Conservation (phyloP, 2,329 filamentous ascomycete genomes). For the Aspergillus jensenii region DNA sequence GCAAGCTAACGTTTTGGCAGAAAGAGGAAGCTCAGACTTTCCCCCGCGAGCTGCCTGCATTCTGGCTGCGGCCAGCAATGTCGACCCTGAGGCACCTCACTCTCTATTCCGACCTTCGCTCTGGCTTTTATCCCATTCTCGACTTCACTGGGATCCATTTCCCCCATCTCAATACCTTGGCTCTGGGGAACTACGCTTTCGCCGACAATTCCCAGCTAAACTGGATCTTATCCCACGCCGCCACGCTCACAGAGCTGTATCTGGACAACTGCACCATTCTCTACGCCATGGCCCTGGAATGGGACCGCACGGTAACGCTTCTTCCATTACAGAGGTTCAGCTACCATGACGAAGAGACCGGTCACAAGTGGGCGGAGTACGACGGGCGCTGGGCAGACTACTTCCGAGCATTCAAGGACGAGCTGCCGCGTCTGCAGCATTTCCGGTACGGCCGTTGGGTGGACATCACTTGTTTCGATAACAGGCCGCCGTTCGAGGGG, state of each 20-base stretch:
- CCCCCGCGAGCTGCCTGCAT: not conserved
- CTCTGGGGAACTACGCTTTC: slow-evolving; percentile 45
- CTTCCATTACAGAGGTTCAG: not conserved
- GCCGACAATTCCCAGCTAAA: slow-evolving; percentile 48
- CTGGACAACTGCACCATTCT: slow-evolving; percentile 47
- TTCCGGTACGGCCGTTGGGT: slow-evolving; percentile 13
- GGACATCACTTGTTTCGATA: not conserved
- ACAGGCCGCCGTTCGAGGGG: slow-evolving; percentile 19
- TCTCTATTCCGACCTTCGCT: slow-evolving; percentile 39
- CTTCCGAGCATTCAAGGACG: not conserved
- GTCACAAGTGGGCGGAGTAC: not conserved
- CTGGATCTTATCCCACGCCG: slow-evolving; percentile 45
- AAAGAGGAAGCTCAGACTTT: not conserved
- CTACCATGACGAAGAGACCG: no score
- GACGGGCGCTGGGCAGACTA: not conserved
- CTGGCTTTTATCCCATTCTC: slow-evolving; percentile 42
- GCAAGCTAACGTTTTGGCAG: not conserved
- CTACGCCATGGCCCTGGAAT: slow-evolving; percentile 9
- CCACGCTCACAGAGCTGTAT: slow-evolving; percentile 42
- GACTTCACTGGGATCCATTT: slow-evolving; percentile 38
- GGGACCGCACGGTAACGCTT: not conserved
- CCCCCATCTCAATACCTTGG: slow-evolving; percentile 41
- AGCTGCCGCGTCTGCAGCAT: not conserved
- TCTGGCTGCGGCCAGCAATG: slow-evolving; percentile 11
- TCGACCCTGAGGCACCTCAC: slow-evolving; percentile 36